Percentiles rank a stretch among this genome's conserved stretches.
phyloP scores from a whole-genome alignment of 495 filamentous ascomycete species.

The Viridothelium virens region DNA sequence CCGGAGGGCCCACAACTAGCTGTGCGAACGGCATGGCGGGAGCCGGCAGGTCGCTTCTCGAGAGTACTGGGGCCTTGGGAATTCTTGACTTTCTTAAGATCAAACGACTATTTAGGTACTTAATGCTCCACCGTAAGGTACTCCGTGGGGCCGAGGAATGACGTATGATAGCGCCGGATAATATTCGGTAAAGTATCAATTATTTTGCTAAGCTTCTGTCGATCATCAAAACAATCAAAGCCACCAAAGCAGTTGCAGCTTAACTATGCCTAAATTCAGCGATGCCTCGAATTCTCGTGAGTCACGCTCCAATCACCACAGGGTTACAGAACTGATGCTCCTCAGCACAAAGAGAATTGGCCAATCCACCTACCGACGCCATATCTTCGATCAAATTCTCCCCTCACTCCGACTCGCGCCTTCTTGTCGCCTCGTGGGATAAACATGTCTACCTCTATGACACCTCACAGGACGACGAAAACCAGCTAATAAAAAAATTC shows the following conservation, averaged over 20 bases:
- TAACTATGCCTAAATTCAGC: neutral
- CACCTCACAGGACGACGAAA: constrained; percentile 52
- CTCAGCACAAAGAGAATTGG: constrained; percentile 56
- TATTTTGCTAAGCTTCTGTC: neutral
- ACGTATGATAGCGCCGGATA: no score
- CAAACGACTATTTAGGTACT: no score
- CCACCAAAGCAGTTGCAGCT: neutral
- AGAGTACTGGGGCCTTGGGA: no score
- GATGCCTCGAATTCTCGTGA: neutral
- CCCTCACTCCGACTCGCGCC: constrained; percentile 55
- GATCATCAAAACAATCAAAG: neutral
- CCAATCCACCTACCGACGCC: constrained; percentile 73
- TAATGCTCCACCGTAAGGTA: neutral
- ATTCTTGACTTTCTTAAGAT: no score
- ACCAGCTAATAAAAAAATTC: constrained; percentile 57
- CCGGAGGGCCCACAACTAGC: constrained; percentile 85
- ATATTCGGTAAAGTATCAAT: no score
- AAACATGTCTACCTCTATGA: constrained; percentile 88
- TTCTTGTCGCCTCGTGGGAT: constrained; percentile 94
- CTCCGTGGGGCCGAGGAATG: neutral
- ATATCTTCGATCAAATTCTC: constrained; percentile 83
- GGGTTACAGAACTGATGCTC: neutral
- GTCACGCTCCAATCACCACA: neutral
- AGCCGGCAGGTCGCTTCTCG: no score
- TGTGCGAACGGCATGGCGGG: constrained; percentile 55